These are phyloP conservation scores for Aspergillus ellipticus DNA, from an alignment of 495 filamentous ascomycete species.

Conservation along the genomic window DNA sequence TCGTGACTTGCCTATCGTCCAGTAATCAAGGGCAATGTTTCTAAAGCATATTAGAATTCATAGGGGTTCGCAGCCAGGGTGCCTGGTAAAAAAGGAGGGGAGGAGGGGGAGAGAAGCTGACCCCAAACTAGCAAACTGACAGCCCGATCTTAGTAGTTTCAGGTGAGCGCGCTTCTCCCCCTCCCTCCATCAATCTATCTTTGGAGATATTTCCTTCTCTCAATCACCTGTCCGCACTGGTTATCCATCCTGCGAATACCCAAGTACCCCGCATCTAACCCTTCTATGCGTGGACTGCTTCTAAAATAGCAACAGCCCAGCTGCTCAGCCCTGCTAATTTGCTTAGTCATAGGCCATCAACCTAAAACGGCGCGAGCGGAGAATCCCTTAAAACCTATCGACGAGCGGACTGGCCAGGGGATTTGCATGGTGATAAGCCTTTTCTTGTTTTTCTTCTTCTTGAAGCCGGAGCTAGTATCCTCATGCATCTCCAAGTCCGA, in stretches of 20 bases:
- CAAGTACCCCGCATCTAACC: background rate
- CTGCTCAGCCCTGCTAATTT: constrained; percentile 1
- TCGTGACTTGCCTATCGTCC: background rate
- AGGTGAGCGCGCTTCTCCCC: background rate
- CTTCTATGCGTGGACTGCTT: constrained; percentile 1
- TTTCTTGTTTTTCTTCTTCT: constrained; percentile 4
- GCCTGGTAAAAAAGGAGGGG: background rate
- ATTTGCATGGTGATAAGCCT: constrained; percentile 7
- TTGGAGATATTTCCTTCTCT: background rate
- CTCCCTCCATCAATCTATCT: background rate
- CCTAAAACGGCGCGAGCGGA: background rate
- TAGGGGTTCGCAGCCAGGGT: background rate
- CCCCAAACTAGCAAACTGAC: background rate
- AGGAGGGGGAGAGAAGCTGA: background rate
- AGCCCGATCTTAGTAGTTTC: background rate
- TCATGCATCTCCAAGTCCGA: constrained; percentile 26
- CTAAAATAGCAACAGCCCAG: background rate
- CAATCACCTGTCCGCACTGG: background rate
- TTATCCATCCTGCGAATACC: background rate
- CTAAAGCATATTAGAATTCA: too few relatives aligned
- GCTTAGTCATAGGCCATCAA: background rate
- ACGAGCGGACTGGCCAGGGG: constrained; percentile 5
- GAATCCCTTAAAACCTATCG: constrained; percentile 10
- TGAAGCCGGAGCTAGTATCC: constrained; percentile 28
- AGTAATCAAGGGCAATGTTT: too few relatives aligned